Conservation (phyloP, 2,329 filamentous ascomycete genomes). For the Talaromyces piceae region DNA sequence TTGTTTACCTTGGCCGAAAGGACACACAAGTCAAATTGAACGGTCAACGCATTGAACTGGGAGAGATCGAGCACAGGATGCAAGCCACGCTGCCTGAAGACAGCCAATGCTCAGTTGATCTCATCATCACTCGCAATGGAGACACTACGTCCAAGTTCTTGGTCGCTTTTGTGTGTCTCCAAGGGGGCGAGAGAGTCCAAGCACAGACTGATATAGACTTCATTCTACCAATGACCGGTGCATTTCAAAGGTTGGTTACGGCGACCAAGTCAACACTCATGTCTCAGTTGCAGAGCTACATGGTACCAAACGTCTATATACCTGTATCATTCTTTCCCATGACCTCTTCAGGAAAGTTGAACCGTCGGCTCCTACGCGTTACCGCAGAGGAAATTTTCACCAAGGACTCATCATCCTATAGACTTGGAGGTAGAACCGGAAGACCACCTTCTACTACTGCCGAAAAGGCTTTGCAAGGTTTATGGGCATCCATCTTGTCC, state of each 20-base stretch:
- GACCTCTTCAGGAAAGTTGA: conserved; percentile 11
- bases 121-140: conserved; percentile 6
- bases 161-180: conserved; percentile 9
- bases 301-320: conserved; percentile 12
- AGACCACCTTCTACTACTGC: conserved; percentile 7
- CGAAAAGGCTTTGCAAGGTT: conserved; percentile 10
- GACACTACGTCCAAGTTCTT: conserved; percentile 2
- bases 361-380: conserved; percentile 9
- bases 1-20: conserved; percentile 25
- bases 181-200: conserved; percentile 15
- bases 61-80: conserved; percentile 29
- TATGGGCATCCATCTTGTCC: conserved; percentile 12
- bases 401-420: conserved; percentile 8
- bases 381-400: conserved; percentile 5
- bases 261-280: background rate
- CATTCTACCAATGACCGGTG: conserved; percentile 3
- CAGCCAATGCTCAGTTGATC: conserved; percentile 33
- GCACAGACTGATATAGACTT: conserved; percentile 20
- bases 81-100: conserved; percentile 23
- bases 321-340: conserved; percentile 9
- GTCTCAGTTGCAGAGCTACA: conserved; percentile 9
- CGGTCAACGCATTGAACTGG: conserved; percentile 37
- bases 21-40: conserved; percentile 36
- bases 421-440: conserved; percentile 9
- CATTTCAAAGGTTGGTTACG: conserved; percentile 6